A percentile compares a stretch with the other conserved stretches of the same genome.
phyloP scores from a whole-genome alignment of 1,284 basidiomycete genomes.

The Sporisorium graminicola region DNA sequence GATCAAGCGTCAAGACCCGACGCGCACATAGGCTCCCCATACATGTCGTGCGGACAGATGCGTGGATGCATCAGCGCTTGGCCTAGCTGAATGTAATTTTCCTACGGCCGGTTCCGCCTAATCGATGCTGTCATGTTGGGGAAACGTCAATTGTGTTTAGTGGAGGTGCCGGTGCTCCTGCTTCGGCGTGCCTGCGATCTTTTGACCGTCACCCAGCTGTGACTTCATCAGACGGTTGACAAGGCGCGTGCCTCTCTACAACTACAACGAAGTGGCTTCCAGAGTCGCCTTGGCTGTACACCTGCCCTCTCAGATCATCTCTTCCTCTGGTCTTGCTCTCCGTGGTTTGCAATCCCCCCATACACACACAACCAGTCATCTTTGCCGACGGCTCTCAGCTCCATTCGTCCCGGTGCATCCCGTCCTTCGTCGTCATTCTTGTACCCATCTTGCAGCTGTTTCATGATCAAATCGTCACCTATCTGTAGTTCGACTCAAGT shows the following conservation, averaged over 20 bases:
- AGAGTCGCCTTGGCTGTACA: not conserved
- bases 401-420: not conserved
- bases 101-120: not conserved
- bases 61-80: not conserved
- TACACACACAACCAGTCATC: not conserved
- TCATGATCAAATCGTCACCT: not conserved
- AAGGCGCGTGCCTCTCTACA: not conserved
- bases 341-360: not conserved
- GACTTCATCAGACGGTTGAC: not conserved
- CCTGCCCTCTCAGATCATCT: not conserved
- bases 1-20: not conserved
- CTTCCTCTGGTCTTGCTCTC: not conserved
- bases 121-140: not conserved
- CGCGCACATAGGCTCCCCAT: not conserved
- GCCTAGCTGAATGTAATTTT: not conserved
- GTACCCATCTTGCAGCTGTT: not conserved
- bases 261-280: not conserved
- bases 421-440: not conserved
- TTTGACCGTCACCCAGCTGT: not conserved
- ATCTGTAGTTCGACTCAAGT: not conserved
- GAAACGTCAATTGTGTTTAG: not conserved
- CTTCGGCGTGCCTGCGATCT: not conserved
- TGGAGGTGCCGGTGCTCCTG: not conserved
- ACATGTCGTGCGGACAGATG: not conserved
- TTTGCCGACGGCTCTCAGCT: not conserved